Evolutionary conservation across 371 early-diverging fungal species (phyloP), one percentile per base, ranked within the genome.

Genomic region (Chytridium lagenaria): DNA sequence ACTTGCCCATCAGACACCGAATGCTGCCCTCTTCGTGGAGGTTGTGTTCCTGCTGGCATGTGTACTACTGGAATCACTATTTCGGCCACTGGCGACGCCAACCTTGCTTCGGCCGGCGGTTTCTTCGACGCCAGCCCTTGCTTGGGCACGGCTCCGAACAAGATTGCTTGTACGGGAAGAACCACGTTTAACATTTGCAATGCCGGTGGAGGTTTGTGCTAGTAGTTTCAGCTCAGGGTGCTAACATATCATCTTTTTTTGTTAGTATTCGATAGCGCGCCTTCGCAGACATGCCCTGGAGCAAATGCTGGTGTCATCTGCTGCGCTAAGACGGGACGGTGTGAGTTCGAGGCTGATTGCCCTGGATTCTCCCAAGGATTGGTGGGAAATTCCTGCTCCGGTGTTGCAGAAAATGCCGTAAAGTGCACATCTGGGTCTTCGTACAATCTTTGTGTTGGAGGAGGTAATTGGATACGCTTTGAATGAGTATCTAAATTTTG

Each of bases 281-380:
- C 28, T 66, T 2, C 10, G 15, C 66, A 66, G 37, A 16, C 7
- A 12, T 66, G 66, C 44, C 69, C 69, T 49, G 36, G 34, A 34
- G 28, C 51, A 37, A 71, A 71, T 28, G 69, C 59, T 37, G 69
- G 69, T 30, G 34, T 59, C 7, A 26, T 51, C 39, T 69, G 69
- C 59, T 69, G 69, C 33, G 69, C 44, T 49, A 30, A 36, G 1
- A 57, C 69, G 12, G 16, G 38, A 3, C 5, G 23, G 5, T 69
- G 69, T 30, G 69, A 7, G 12, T 66, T 15, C n/a, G 10, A 15
- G 10, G 44, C 16, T 30, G 16, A 3, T 30, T 66, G 66, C 66
- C 44, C 66, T 26, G 39, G 40, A 38, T 7, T 16, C 66, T 19
- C 37, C 26, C 69, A 19, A 22, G 22, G 34, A 16, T 5, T 61